Conservation (phyloP, 2,329 filamentous ascomycete species). For the Epichloe baconii region DNA sequence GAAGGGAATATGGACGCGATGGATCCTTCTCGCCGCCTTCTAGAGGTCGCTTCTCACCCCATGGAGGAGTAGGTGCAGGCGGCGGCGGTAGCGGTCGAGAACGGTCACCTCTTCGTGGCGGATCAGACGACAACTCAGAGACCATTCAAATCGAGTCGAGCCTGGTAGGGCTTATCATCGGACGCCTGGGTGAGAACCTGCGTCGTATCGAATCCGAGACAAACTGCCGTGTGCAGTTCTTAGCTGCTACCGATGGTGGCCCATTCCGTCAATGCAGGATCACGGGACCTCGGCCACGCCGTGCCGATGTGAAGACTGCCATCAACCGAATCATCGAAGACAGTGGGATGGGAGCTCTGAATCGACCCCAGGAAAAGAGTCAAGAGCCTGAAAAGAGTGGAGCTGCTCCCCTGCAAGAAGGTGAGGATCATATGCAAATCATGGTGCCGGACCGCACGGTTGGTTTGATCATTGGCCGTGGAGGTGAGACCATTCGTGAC, state of each 20-base stretch:
- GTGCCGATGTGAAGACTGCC: constrained; percentile 66
- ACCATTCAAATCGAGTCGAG: constrained; percentile 78
- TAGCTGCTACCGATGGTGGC: constrained; percentile 62
- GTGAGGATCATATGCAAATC: constrained; percentile 78
- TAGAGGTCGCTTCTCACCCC: constrained; percentile 49
- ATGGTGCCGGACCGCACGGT: constrained; percentile 93
- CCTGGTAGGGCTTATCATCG: constrained; percentile 81
- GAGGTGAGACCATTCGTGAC: constrained; percentile 85
- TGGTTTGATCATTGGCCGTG: constrained; percentile 84
- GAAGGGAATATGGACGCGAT: constrained; percentile 40
- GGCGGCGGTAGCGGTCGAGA: constrained; percentile 38
- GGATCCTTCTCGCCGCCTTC: constrained; percentile 58
- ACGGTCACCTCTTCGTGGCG: constrained; percentile 41
- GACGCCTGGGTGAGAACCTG: constrained; percentile 78
- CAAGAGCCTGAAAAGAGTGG: constrained; percentile 26
- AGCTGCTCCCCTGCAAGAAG: constrained; percentile 50
- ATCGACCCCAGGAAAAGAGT: constrained; percentile 29
- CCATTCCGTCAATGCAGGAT: constrained; percentile 77
- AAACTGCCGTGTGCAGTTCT: constrained; percentile 74
- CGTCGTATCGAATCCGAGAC: constrained; percentile 74
- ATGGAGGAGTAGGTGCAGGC: constrained; percentile 24
- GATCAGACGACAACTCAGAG: constrained; percentile 56
- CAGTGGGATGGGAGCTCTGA: constrained; percentile 39
- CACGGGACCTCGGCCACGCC: constrained; percentile 56
- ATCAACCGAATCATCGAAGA: constrained; percentile 85